Evolutionary conservation across 305 asterid species (phyloP).

Genomic region (Fraxinus floribunda): DNA sequence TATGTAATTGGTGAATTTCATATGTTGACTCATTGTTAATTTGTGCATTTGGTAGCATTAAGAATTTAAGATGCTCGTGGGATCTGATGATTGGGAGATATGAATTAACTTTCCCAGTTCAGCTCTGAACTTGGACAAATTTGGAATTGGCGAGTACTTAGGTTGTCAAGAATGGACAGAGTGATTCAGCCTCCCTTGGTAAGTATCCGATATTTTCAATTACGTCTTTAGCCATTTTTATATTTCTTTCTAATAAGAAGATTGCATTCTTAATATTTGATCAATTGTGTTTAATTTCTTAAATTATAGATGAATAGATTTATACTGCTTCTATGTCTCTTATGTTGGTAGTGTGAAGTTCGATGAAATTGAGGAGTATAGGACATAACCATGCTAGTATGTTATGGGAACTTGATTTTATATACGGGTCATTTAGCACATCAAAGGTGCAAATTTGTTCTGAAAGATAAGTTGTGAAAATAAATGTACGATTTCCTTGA

Average conservation of each 20-base stretch:
- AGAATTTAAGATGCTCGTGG: conserved; percentile 6
- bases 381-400: neutral
- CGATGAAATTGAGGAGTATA: neutral
- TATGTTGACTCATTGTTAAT: neutral
- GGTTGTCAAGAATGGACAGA: conserved; percentile 38
- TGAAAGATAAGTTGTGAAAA: neutral
- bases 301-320: neutral
- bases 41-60: conserved; percentile 9
- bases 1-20: conserved; percentile 1
- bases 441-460: neutral
- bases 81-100: conserved; percentile 18
- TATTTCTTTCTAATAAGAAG: neutral
- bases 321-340: neutral
- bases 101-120: neutral
- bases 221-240: neutral
- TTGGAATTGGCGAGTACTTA: conserved; percentile 15
- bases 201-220: conserved; percentile 12
- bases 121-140: conserved; percentile 16
- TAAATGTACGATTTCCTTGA: neutral
- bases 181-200: conserved; percentile 51
- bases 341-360: neutral
- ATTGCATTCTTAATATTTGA: neutral
- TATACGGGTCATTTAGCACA: neutral
- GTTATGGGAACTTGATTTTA: neutral
- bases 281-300: neutral